Base-by-base conservation (phyloP, 169 alveolate species). In the Amoebophrya sp. region DNA sequence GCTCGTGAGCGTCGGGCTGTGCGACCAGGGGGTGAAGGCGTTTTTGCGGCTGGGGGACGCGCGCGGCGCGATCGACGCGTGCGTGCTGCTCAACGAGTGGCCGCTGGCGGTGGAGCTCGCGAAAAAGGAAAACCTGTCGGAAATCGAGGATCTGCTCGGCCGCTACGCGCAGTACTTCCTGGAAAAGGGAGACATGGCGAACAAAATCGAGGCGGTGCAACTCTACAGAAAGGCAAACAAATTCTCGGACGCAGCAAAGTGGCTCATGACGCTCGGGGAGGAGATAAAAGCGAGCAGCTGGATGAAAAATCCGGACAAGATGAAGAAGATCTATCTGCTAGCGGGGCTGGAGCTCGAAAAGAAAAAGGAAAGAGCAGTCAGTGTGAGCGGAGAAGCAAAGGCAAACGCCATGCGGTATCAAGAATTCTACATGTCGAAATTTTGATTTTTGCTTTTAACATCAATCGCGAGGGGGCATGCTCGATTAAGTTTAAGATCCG, bases 291-390 rank as follows among this genome's bases (percentile, higher is more conserved):
- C 90, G 97, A 95, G 89, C 91, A 95, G 40, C 93, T 92, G 41
- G 93, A 94, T 88, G 91, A 93, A 88, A 94, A 95, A 92, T 95
- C 97, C 88, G 93, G 96, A 31, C 97, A 91, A 95, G 26, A 94
- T 95, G 48, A 97, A 97, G 92, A 96, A 96, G 94, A 92, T 97
- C 39, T 96, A 95, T 92, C 97, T 96, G n/a, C 94, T 97, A 88
- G 97, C 98, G 31, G 98, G 97, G 15, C 94, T 97, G 78, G 98
- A 96, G 93, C 96, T 96, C 69, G 98, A 96, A 89, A 93, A 96
- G 34, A 95, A 95, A 90, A 95, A 95, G 93, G 93, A 95, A 78
- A 93, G 97, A 93, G 94, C 96, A 41, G 38, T 23, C 4, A 16
- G 34, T n/a, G n/a, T n/a, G n/a, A n/a, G n/a, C n/a, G n/a, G n/a